These are phyloP conservation scores for Fusarium compactum DNA, from an alignment of 2,329 filamentous ascomycete genomes.

Conservation along the genomic window DNA sequence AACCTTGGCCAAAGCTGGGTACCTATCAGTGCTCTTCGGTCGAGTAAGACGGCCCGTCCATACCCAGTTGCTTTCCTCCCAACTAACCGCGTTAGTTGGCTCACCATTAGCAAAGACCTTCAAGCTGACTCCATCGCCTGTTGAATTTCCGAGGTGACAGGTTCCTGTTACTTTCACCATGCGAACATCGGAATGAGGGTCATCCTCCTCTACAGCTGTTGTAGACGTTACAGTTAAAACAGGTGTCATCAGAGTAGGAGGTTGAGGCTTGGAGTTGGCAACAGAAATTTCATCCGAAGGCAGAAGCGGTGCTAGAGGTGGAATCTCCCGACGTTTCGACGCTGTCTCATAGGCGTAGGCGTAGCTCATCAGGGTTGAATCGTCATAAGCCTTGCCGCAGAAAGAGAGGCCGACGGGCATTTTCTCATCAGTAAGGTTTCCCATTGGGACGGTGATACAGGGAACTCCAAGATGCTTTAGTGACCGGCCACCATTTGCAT, in stretches of 20 bases:
- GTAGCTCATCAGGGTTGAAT: constrained; percentile 49
- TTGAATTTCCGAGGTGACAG: fast-evolving
- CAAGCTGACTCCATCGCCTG: fast-evolving
- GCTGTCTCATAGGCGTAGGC: constrained; percentile 38
- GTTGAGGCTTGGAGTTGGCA: neutral
- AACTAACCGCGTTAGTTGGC: fast-evolving
- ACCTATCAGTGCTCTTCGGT: neutral
- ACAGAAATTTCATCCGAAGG: neutral
- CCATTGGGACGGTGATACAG: constrained; percentile 66
- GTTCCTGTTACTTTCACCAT: neutral
- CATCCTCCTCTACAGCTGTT: neutral
- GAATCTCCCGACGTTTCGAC: neutral
- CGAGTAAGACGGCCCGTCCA: neutral
- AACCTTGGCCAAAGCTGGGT: neutral
- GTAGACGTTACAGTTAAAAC: neutral
- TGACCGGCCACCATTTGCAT: constrained; percentile 65
- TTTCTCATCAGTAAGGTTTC: constrained; percentile 56
- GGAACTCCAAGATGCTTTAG: constrained; percentile 67
- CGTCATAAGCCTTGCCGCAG: constrained; percentile 61
- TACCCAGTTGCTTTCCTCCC: neutral
- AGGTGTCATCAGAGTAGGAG: neutral
- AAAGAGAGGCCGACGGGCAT: constrained; percentile 68
- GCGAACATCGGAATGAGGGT: fast-evolving
- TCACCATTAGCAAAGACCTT: neutral
- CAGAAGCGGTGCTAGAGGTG: neutral